A percentile compares a stretch with the other conserved stretches of the same genome.
These are phyloP conservation scores for Suillus ampliporus DNA, from an alignment of 768 basidiomycete genomes.

Conservation along the genomic window DNA sequence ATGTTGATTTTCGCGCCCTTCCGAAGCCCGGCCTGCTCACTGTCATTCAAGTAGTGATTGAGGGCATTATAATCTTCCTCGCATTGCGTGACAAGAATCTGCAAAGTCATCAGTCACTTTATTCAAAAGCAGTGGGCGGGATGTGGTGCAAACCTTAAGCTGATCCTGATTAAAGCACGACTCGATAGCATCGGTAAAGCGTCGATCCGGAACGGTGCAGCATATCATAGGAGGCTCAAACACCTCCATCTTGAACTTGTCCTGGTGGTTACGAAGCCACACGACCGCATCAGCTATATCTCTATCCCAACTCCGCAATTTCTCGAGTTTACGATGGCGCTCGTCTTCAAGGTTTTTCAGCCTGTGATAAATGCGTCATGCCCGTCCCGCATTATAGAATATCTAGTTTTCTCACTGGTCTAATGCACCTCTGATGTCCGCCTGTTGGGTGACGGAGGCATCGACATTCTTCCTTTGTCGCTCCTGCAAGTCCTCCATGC, in stretches of 20 bases:
- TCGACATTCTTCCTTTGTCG: conserved; percentile 43
- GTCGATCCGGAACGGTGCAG: conserved; percentile 66
- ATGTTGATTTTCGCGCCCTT: conserved; percentile 59
- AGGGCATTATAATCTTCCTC: conserved; percentile 80
- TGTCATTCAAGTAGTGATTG: conserved; percentile 72
- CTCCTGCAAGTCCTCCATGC: conserved; percentile 44
- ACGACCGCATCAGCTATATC: conserved; percentile 67
- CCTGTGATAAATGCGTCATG: conserved; percentile 39
- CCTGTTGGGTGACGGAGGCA: conserved; percentile 39
- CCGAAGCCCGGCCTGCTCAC: conserved; percentile 54
- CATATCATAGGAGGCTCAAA: conserved; percentile 84
- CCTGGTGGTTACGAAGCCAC: conserved; percentile 73
- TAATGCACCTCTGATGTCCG: conserved; percentile 37
- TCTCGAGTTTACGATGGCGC: conserved; percentile 62
- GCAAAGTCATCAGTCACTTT: background rate
- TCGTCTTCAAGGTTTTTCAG: conserved; percentile 59
- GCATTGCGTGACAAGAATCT: conserved; percentile 89
- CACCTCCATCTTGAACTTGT: conserved; percentile 79
- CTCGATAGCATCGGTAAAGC: conserved; percentile 75
- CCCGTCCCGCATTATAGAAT: background rate
- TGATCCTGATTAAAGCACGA: conserved; percentile 63
- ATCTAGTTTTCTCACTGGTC: conserved; percentile 26
- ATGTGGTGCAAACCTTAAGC: conserved; percentile 58
- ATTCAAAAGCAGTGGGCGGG: background rate
- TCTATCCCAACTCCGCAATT: conserved; percentile 56